Base-by-base conservation (phyloP, 106 monocot species). In the Allium sativum region DNA sequence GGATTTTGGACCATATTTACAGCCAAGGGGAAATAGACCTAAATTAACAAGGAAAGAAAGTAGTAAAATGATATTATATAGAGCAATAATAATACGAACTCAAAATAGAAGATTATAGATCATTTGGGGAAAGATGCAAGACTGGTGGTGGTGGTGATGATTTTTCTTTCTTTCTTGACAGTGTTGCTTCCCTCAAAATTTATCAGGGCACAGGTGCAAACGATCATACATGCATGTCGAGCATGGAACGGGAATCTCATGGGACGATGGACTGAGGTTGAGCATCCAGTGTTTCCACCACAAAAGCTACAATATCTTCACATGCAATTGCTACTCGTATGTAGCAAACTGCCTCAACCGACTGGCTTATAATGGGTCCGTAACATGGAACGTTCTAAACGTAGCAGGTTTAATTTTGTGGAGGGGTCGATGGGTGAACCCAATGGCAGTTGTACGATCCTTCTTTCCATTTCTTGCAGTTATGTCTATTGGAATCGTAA, bases 281-380 rank as follows among this genome's bases (percentile, higher is more conserved):
- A 71, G 79, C 74, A 75, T 59, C 61, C 76, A 78, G 3, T 67
- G 72, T 17, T 91, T 80, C 72, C 80, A 81, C 60, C 82, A 80
- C 73, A 91, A 91, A 64, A 83, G 6, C 73, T 91, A 80, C 77
- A 91, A 91, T 65, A 63, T 86, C 48, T 91, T 91, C 77, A 83
- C 90, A 13, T 91, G 90, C 72, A 91, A 83, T 58, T 80, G 82
- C 57, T 73, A 86, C 73, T 91, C 86, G 7, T 91, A 86, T 50
- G 86, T 83, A 11, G 77, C 90, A 55, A 82, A 72, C 72, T 90
- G 90, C 72, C 63, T 90, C 12, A 86, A 90, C 54, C 57, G 72
- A 45, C 79, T 86, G 8, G 78, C 81, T 5, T 90, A 90, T 44
- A 31, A 72, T 9, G 77, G 77, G 2, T 80, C 74, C 20, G 3